Base-by-base conservation (phyloP, 2,329 filamentous ascomycete genomes). In the Acrodontium crateriforme region DNA sequence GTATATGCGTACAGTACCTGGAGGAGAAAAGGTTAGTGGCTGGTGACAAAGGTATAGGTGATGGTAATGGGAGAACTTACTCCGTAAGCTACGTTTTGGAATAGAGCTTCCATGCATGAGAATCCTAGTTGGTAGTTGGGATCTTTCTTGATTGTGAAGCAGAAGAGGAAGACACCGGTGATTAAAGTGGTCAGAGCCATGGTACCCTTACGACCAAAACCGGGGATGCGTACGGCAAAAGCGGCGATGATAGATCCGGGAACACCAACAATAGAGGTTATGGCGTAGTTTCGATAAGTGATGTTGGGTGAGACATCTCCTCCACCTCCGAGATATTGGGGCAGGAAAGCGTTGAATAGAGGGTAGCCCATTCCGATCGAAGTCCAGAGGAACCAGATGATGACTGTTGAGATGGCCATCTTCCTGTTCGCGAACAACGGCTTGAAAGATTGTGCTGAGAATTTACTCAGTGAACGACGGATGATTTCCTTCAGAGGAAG, bases 261-360 rank as follows among this genome's bases (percentile, higher is more conserved):
- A 2, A 89, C 71, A 20, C 82, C 81, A 25, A 75, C 69, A 19
- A 82, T 59, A 21, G 77, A 78, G 10, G 78, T 82, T 50, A 91
- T 84, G 50, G 75, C 75, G 51, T 84, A 87, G 62, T 83, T 82
- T 35, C 78, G 74, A 58, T 89, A 91, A 0, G 71, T 60, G 18
- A 56, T 52, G 25, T 52, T 47, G 11, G 52, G 49, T 22, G 26
- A 25, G 6, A 42, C 45, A 8, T 59, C 59, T 15, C 70, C 66
- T 31, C 72, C 67, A 15, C 29, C 28, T 14, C 74, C 69, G 34
- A 91, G 70, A 47, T 89, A 89, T 41, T 89, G 79, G 0, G 83
- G 83, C n/a, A 92, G 65, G 56, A 91, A 91, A 28, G 79, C 78
- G 53, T 89, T 89, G 67, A 87, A 92, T 2, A 92, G 68, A 1